Evolutionary conservation across 345 rosid genomes (phyloP), one percentile per base, ranked within the genome.

Genomic region (Citrus glauca): DNA sequence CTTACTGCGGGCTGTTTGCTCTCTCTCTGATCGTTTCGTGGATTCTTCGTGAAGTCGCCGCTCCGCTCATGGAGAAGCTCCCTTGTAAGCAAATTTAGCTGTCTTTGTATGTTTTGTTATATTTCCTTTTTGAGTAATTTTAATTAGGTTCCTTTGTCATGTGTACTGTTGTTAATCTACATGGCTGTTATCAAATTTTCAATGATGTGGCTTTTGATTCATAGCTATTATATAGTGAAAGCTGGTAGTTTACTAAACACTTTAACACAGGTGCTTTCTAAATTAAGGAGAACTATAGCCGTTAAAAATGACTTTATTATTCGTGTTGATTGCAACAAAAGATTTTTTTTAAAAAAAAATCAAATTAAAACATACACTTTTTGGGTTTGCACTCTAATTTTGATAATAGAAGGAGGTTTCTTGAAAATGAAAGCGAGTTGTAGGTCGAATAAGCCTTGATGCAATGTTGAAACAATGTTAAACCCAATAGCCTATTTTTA

Each of bases 1-100:
- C 98, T 0, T 97, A 97, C 75, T 94, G 98, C 74, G 98, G 98
- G 30, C 98, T 97, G 86, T 97, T 97, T 75, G 98, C 95, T 6
- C 97, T 94, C 59, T 97, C 98, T 33, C 82, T 97, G 35, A 81
- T 97, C 9, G 97, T 97, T 77, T 88, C 99, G 42, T 93, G 98
- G 98, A 94, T 97, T 78, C 96, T 97, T 48, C 97, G 98, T 48
- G 98, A 94, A 68, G 96, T 97, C 48, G 99, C 99, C 28, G 98
- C 98, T 75, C 99, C 98, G 77, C 94, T 97, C 73, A 89, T 97
- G 99, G 99, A 97, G 87, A 91, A 94, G 76, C 77, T 97, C 40
- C 99, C 99, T 79, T 94, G 99, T 97, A 90, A 91, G 95, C 59
- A 67, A 35, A 62, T 16, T 73, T 61, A 48, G 5, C 14, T 4